These are phyloP conservation scores for Exophiala aquamarina DNA, from an alignment of 2,329 filamentous ascomycete species.

Conservation along the genomic window DNA sequence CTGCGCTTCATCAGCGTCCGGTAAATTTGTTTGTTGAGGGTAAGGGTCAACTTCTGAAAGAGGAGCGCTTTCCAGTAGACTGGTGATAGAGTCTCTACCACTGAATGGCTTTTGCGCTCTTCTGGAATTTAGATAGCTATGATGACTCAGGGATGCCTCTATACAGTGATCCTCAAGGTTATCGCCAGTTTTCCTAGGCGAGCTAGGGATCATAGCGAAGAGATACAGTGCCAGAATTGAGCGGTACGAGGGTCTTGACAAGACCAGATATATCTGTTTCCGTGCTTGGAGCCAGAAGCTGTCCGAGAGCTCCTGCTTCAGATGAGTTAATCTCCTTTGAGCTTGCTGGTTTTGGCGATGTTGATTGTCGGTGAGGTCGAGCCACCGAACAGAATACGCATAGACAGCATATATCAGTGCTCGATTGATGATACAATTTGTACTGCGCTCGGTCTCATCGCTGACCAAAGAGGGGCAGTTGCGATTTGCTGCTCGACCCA, in stretches of 20 bases:
- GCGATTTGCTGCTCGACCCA: neutral
- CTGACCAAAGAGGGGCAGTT: neutral
- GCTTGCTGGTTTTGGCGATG: neutral
- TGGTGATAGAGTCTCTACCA: neutral
- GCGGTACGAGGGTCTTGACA: slow-evolving; percentile 5
- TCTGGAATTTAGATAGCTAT: slow-evolving; percentile 1
- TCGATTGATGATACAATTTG: slow-evolving; percentile 1
- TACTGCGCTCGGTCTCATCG: neutral
- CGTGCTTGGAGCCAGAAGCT: neutral
- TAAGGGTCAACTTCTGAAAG: neutral
- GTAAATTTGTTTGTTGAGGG: neutral
- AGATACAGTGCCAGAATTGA: slow-evolving; percentile 6
- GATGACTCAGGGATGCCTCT: slow-evolving; percentile 5
- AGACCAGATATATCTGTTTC: slow-evolving; percentile 2
- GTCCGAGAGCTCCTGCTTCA: neutral
- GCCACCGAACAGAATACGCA: slow-evolving; percentile 6
- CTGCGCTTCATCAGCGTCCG: neutral
- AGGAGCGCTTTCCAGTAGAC: neutral
- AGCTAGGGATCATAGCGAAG: slow-evolving; percentile 5
- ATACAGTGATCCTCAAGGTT: slow-evolving; percentile 2
- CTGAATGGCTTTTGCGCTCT: neutral
- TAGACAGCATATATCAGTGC: slow-evolving; percentile 6
- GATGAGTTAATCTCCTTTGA: neutral
- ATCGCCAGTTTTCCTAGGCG: neutral
- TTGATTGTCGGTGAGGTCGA: slow-evolving; percentile 1